Conservation (phyloP, 768 basidiomycete genomes). For the Mycena vulgaris region DNA sequence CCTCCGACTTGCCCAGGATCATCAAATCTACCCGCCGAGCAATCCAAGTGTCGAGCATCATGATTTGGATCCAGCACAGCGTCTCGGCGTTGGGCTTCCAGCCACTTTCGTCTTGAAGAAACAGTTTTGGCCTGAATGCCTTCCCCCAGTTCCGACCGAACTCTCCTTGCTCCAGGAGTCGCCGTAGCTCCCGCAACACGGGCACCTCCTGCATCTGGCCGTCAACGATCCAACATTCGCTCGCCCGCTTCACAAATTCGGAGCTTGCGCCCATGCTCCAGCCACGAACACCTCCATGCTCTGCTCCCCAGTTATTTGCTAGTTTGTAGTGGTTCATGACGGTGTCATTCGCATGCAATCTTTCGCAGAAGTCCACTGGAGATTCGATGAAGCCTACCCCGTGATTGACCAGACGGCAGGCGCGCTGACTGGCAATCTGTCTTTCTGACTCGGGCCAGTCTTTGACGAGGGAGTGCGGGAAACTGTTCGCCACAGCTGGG, state of each 20-base stretch:
- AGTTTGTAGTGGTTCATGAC: conserved; percentile 36
- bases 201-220: neutral
- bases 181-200: neutral
- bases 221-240: neutral
- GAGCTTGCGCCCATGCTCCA: conserved; percentile 26
- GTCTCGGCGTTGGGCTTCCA: conserved; percentile 31
- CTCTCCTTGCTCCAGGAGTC: neutral
- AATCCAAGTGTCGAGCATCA: conserved; percentile 43
- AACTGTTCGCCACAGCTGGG: conserved; percentile 19
- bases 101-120: neutral
- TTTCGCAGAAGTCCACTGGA: neutral
- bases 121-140: neutral
- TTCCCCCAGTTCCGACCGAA: neutral
- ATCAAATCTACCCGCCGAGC: conserved; percentile 36
- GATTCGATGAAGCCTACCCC: neutral
- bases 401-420: neutral
- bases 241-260: neutral
- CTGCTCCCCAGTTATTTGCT: conserved; percentile 39
- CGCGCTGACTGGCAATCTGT: neutral
- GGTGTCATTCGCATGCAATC: neutral
- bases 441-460: neutral
- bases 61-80: conserved; percentile 39
- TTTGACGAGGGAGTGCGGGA: neutral
- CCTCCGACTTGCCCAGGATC: conserved; percentile 3
- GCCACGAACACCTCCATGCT: conserved; percentile 39